A percentile compares a stretch with the other conserved stretches of the same genome.
Conservation (phyloP, 31 red algal species). For the Asparagopsis taxiformis region DNA sequence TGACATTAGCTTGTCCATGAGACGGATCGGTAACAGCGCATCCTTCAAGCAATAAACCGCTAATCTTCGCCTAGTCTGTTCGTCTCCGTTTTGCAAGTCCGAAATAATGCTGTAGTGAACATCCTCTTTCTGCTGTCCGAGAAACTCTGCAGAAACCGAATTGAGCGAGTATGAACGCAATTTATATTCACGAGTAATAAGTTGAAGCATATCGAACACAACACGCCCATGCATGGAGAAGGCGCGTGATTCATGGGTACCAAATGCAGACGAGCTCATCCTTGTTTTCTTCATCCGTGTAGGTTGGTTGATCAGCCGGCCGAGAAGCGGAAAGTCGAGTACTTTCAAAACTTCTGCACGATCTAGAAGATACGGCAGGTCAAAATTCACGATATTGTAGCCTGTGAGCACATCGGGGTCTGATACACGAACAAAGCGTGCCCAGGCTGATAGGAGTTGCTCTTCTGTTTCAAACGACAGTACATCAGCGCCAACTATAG, state of each 20-base stretch:
- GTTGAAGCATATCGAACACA: conserved; percentile 98
- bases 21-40: conserved; percentile 82
- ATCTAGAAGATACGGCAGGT: conserved; percentile 97
- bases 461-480: conserved; percentile 70
- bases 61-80: conserved; percentile 85
- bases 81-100: conserved; percentile 91
- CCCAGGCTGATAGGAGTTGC: conserved; percentile 83
- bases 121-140: conserved; percentile 99
- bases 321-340: conserved; percentile 83
- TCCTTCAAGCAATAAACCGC: conserved; percentile 99
- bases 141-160: conserved; percentile 97
- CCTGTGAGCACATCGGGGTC: conserved; percentile 99
- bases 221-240: conserved; percentile 96
- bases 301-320: conserved; percentile 47
- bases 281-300: conserved; percentile 89
- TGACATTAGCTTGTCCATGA: conserved; percentile 97
- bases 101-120: conserved; percentile 99
- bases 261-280: conserved; percentile 96
- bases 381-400: conserved; percentile 99
- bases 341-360: conserved; percentile 70
- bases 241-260: conserved; percentile 83
- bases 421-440: conserved; percentile 64
- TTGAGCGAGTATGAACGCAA: conserved; percentile 99
- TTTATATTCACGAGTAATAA: conserved; percentile 96
- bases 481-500: conserved; percentile 89